A percentile compares a stretch with the other conserved stretches of the same genome.
phyloP scores from a whole-genome alignment of 768 basidiomycete species.

The Mycena rebaudengoi region DNA sequence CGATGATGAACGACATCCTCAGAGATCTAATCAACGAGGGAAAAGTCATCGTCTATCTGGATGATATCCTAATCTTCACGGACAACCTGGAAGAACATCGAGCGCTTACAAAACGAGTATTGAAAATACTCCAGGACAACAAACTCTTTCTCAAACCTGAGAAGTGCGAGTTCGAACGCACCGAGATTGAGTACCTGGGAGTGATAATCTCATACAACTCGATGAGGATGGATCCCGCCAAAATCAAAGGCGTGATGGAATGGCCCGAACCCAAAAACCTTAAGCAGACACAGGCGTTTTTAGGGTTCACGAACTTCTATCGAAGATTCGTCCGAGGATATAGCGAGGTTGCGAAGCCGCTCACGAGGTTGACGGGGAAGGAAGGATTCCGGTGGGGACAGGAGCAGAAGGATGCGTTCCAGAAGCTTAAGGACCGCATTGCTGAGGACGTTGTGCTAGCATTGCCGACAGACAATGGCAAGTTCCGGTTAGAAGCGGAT shows the following conservation, averaged over 20 bases:
- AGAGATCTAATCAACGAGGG: conserved; percentile 31
- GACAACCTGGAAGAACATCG: conserved; percentile 29
- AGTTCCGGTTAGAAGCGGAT: conserved; percentile 13
- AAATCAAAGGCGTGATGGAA: not conserved
- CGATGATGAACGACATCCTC: conserved; percentile 23
- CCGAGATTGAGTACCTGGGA: conserved; percentile 28
- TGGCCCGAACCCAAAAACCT: too few species aligned
- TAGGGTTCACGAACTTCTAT: too few species aligned
- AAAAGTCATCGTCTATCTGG: conserved; percentile 40
- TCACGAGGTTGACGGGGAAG: too few species aligned
- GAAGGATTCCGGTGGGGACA: too few species aligned
- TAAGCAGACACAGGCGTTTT: too few species aligned
- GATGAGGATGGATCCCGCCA: not conserved
- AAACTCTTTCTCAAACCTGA: conserved; percentile 12
- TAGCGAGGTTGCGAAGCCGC: too few species aligned
- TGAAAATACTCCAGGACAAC: conserved; percentile 8
- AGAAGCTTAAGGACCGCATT: too few species aligned
- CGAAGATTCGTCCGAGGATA: too few species aligned
- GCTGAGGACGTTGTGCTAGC: too few species aligned
- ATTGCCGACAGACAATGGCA: not conserved
- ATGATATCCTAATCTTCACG: conserved; percentile 43
- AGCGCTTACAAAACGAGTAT: conserved; percentile 16
- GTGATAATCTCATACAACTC: not conserved
- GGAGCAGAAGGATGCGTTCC: too few species aligned
- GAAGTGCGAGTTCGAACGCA: conserved; percentile 6